A percentile compares a stretch with the other conserved stretches of the same genome.
Evolutionary conservation across 192 early-diverging fungal genomes (phyloP).

Genomic region (Mortierella antarctica): DNA sequence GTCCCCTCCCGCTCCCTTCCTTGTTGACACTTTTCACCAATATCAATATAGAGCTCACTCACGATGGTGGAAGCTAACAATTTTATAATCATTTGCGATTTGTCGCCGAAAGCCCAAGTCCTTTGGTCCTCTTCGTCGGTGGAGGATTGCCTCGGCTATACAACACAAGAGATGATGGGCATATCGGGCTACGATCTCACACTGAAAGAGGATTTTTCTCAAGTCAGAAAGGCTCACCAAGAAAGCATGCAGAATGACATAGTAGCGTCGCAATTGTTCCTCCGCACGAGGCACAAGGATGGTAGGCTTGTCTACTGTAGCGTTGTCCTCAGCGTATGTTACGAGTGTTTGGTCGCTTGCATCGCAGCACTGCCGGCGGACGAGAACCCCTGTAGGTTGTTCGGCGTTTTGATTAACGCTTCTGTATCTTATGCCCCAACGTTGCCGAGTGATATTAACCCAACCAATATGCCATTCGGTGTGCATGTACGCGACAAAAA

Average conservation of each 20-base stretch:
- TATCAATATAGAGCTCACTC: neutral
- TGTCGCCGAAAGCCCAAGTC: conserved; percentile 20
- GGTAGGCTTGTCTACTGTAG: conserved; percentile 5
- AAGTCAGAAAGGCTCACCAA: conserved; percentile 24
- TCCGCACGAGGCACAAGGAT: conserved; percentile 43
- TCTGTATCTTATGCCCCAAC: neutral
- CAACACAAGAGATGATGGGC: conserved; percentile 51
- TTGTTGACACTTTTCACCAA: too few species aligned
- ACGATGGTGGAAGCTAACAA: neutral
- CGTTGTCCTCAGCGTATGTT: conserved; percentile 11
- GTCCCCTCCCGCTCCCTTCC: too few species aligned
- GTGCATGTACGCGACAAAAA: too few species aligned
- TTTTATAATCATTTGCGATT: conserved; percentile 55
- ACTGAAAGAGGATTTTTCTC: conserved; percentile 35
- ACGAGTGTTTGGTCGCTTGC: conserved; percentile 12
- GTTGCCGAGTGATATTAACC: neutral
- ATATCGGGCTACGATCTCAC: conserved; percentile 33
- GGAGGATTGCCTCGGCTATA: conserved; percentile 53
- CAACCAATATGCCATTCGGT: neutral
- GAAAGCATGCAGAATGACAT: conserved; percentile 48
- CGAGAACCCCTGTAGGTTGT: conserved; percentile 2
- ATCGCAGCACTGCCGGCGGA: neutral
- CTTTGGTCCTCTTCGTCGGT: conserved; percentile 46
- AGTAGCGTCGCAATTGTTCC: conserved; percentile 32
- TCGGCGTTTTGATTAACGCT: neutral